Evolutionary conservation across 2,329 filamentous ascomycete genomes (phyloP), one percentile per base, ranked within the genome.

Genomic region (Colletotrichum sp.): DNA sequence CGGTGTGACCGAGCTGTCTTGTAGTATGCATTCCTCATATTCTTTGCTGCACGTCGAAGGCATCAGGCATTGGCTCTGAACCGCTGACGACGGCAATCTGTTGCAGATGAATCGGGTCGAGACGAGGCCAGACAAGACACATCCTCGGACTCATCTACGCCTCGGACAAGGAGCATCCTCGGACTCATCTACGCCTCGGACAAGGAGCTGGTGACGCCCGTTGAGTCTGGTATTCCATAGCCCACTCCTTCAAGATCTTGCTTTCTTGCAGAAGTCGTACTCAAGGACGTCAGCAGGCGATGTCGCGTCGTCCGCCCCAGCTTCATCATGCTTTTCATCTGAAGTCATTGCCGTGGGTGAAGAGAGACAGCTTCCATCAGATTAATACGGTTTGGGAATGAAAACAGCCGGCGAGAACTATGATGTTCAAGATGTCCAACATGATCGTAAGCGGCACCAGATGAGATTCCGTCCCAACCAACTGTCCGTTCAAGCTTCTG

Each of bases 231-330:
- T 4, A 80, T 81, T 3, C 78, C 81, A 8, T 86, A 83, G 84
- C 86, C 86, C 0, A 83, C 81, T 25, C 81, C 82, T 2, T 82
- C 85, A 2, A 80, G 82, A 25, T 81, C 85, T n/a, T 79, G 81
- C 1, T 80, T 85, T 13, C 77, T 86, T 6, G 75, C 86, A 10
- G 84, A 86, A 43, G 85, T 85, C 6, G 86, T 86, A 2, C 71
- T 88, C 15, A 83, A 83, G 48, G 85, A 85, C 48, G 81, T 86
- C 6, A 83, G 81, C 22, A 79, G 81, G 18, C 81, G 79, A 15
- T 87, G 85, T 69, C 85, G 88, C 65, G 82, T 87, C 6, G 83
- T 87, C 1, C 82, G 83, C 3, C 81, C 79, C 36, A 86, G 83
- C 28, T 80, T 81, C 10, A 81, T 86, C 10, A 75, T 84, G 1